phyloP scores from a whole-genome alignment of 108 stramenopile genomes.

The Schizochytrium sp. region DNA sequence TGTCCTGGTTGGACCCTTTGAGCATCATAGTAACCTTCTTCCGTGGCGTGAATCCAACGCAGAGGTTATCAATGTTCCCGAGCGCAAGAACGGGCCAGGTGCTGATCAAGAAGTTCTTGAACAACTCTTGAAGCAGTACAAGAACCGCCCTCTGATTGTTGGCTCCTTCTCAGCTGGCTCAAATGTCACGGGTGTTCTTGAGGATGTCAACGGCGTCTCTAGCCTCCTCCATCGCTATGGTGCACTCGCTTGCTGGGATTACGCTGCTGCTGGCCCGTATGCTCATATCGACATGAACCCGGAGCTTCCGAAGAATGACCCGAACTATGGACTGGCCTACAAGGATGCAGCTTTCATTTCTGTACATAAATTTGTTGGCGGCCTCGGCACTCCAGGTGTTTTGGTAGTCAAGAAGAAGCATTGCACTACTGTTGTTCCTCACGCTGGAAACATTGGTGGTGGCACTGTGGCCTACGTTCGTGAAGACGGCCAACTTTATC shows the following conservation, averaged over 20 bases:
- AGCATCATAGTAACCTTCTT: slow-evolving; percentile 96
- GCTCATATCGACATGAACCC: slow-evolving; percentile 89
- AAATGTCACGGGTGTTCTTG: slow-evolving; percentile 91
- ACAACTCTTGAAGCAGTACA: slow-evolving; percentile 74
- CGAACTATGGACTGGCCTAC: slow-evolving; percentile 34
- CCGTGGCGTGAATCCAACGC: slow-evolving; percentile 91
- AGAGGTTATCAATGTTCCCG: slow-evolving; percentile 68
- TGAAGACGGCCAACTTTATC: slow-evolving; percentile 81
- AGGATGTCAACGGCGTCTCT: slow-evolving; percentile 84
- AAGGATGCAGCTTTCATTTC: slow-evolving; percentile 77
- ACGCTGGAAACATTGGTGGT: slow-evolving; percentile 81
- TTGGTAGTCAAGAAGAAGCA: slow-evolving; percentile 87
- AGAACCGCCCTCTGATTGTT: slow-evolving; percentile 76
- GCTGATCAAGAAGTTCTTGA: slow-evolving; percentile 85
- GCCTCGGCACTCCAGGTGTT: slow-evolving; percentile 88
- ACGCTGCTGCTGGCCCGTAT: slow-evolving; percentile 95
- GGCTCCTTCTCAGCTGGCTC: slow-evolving; percentile 90
- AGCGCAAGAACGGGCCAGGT: slow-evolving; percentile 50
- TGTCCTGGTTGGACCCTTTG: slow-evolving; percentile 91
- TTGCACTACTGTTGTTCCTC: slow-evolving; percentile 81
- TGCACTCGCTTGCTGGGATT: slow-evolving; percentile 92
- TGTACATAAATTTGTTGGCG: slow-evolving; percentile 79
- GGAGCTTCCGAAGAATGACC: neutral
- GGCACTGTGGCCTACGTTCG: slow-evolving; percentile 98
- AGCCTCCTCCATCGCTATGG: slow-evolving; percentile 85